Evolutionary conservation across 2,329 filamentous ascomycete species (phyloP), one percentile per base, ranked within the genome.

Genomic region (Ceratocystis huliohia): DNA sequence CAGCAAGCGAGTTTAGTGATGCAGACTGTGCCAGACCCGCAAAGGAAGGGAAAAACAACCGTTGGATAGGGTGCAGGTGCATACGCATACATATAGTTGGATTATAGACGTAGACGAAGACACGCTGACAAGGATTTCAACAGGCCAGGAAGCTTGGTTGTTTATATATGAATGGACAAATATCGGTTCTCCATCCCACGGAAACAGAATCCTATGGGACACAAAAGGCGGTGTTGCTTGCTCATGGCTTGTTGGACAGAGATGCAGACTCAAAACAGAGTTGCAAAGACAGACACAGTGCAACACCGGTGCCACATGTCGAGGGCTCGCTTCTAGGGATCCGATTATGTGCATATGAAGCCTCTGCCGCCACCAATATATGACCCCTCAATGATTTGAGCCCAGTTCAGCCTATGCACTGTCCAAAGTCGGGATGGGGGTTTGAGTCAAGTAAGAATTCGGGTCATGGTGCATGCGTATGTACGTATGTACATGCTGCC

Each of bases 201-300:
- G 30, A 5, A 28, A 37, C 28, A n/a, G 28, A 17, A 8, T 5
- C 28, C 56, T 10, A 59, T n/a, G 6, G 30, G 15, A 59, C 56
- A 59, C 56, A 59, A 59, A 59, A 59, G 30, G 56, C 56, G 56
- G 56, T 59, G 56, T 59, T 59, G 56, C 8, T 22, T 59, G 56
- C 8, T 5, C 5, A 59, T 3, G 8, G 53, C n/a, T 33, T 30
- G 8, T 13, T 57, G 22, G 53, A 57, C 25, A 57, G 53, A 57
- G 20, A 13, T 53, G 48, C 48, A 53, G 48, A 28, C 25, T n/a
- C 56, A 59, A 15, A 59, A 37, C 56, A 59, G 28, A n/a, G 56
- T 59, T 59, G 30, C 56, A 59, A 59, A 37, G 56, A 59, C 28
- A 59, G 20, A 22, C 13, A 56, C 50, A 59, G 48, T 53, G 48